Evolutionary conservation across 2,329 filamentous ascomycete genomes (phyloP), one percentile per base, ranked within the genome.

Genomic region (Fusarium haematococcum): DNA sequence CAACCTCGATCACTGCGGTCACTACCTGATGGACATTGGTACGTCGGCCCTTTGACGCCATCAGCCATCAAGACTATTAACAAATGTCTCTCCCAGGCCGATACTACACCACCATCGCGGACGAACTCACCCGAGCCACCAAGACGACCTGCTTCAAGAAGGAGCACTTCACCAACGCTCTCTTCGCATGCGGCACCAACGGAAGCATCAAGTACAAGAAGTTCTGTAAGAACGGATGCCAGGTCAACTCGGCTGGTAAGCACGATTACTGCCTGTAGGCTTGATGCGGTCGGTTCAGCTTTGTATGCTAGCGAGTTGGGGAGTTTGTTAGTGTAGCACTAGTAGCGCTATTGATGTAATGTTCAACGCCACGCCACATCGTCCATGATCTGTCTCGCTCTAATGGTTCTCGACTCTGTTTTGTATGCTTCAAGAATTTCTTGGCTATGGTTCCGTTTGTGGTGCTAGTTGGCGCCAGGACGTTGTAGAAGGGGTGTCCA

Each of bases 1-100:
- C 10, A 64, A 64, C 4, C 68, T 70, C 11, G 58, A 68, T 32
- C 66, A 70, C 45, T 70, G 68, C 14, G 68, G 68, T 30, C 32
- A 39, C 30, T 52, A 57, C 27, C 65, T 68, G 6, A 16, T 70
- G 45, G 50, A 58, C 23, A 60, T 61, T 25, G 68, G 68, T 68
- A 59, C 20, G 50, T n/a, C 27, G 25, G 61, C 30, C 27, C 23
- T 5, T 16, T n/a, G 16, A n/a, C 25, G 2, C 13, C 16, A 16
- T 27, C 13, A 14, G 0, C 10, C 2, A n/a, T n/a, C 6, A 11
- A 10, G 6, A n/a, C 5, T 30, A 5, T 13, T 52, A 32, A 52
- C 48, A 13, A 48, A n/a, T 52, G 16, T 10, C 20, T 27, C 32
- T 8, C 10, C 6, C 2, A 70, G 68, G 68, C 41, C 59, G 54